Conservation (phyloP, 2,329 filamentous ascomycete genomes). For the Huntiella abstrusa region DNA sequence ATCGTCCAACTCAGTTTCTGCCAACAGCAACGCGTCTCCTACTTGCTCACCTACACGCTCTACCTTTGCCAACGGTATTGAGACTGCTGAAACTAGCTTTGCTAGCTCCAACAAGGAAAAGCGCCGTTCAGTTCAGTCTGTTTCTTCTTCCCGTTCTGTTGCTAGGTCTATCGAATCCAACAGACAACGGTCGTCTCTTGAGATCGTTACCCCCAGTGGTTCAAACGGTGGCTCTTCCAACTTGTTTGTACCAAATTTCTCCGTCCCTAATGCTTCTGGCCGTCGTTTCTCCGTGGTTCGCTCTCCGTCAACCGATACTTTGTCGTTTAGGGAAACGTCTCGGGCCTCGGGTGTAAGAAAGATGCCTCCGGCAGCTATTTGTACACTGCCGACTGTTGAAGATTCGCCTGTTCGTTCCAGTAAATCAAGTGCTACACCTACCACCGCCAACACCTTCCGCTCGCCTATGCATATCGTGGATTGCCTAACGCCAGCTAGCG, state of each 20-base stretch:
- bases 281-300: slow-evolving; percentile 8
- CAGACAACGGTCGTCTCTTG: slow-evolving; percentile 1
- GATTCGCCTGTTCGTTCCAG: slow-evolving; percentile 1
- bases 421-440: neutral
- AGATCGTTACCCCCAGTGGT: neutral
- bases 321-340: slow-evolving; percentile 7
- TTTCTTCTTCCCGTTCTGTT: slow-evolving; percentile 21
- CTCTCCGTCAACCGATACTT: slow-evolving; percentile 6
- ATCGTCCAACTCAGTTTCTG: slow-evolving; percentile 31
- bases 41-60: slow-evolving; percentile 35
- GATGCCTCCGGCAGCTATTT: slow-evolving; percentile 5
- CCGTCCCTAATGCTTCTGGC: slow-evolving; percentile 6
- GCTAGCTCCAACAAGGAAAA: slow-evolving; percentile 31
- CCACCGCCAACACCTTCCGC: neutral
- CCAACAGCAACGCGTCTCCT: slow-evolving; percentile 39
- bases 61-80: slow-evolving; percentile 21
- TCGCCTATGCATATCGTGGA: neutral
- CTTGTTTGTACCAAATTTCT: slow-evolving; percentile 7
- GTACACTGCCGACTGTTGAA: slow-evolving; percentile 6
- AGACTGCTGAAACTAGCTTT: slow-evolving; percentile 22
- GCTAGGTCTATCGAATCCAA: slow-evolving; percentile 17
- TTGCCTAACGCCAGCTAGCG: neutral
- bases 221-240: neutral
- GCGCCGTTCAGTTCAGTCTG: slow-evolving; percentile 31
- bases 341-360: slow-evolving; percentile 2